phyloP scores from a whole-genome alignment of 2,329 filamentous ascomycete genomes.

The Xylaria sp. region DNA sequence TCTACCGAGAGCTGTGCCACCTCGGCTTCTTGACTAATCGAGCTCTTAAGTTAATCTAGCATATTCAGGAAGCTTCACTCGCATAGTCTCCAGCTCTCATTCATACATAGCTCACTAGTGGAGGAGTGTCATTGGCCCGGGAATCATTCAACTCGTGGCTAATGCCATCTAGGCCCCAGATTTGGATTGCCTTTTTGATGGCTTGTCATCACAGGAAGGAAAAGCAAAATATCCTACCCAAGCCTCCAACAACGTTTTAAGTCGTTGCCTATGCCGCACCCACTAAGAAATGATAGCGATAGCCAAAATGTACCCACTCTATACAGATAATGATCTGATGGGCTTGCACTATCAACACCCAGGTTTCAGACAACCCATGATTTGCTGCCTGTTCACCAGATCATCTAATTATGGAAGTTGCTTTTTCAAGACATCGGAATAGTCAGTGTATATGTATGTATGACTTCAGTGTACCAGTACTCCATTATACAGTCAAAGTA shows the following conservation, averaged over 20 bases:
- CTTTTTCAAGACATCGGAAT: not conserved
- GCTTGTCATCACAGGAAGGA: not conserved
- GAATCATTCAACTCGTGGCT: not conserved
- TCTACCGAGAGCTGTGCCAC: not conserved
- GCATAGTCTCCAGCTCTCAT: not conserved
- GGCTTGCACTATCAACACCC: constrained; percentile 1
- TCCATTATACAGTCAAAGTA: not conserved
- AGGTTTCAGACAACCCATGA: constrained; percentile 1
- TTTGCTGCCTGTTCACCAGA: not conserved
- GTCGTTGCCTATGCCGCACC: not conserved
- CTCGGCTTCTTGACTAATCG: constrained; percentile 9
- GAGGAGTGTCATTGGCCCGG: not conserved
- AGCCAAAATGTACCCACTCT: not conserved
- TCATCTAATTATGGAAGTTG: not conserved
- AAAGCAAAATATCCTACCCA: not conserved
- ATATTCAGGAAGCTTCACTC: not conserved
- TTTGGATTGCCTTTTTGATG: not conserved
- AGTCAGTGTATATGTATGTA: no score
- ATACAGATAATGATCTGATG: constrained; percentile 8
- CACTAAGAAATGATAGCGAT: not conserved
- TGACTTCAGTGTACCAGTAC: not conserved
- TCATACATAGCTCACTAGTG: not conserved
- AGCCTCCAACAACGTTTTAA: not conserved
- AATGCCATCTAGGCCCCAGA: no score
- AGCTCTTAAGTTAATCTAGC: not conserved